Conservation (phyloP, 805 yeast genomes). For the Nakazawaea wyomingensis region DNA sequence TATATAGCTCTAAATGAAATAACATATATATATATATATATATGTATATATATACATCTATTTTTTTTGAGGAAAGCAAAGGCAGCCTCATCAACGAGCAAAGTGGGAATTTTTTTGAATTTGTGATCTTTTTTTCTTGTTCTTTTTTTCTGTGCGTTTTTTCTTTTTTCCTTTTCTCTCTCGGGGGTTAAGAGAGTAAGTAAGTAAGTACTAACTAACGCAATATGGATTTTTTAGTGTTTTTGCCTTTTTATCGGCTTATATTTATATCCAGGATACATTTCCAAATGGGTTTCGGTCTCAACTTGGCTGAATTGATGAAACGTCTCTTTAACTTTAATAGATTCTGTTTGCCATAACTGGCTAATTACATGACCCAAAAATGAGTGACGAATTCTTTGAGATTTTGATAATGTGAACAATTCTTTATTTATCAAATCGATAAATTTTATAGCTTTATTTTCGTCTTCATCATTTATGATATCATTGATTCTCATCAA, state of each 20-base stretch:
- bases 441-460: background rate
- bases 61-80: too few species aligned
- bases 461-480: slow-evolving; percentile 3
- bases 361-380: slow-evolving; percentile 1
- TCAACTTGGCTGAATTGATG: slow-evolving; percentile 2
- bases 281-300: background rate
- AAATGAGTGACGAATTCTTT: background rate
- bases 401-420: background rate
- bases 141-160: too few species aligned
- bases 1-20: too few species aligned
- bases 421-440: background rate
- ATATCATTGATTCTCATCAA: slow-evolving; percentile 6
- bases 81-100: too few species aligned
- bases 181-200: background rate
- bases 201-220: too few species aligned
- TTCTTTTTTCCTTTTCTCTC: too few species aligned
- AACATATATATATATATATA: too few species aligned
- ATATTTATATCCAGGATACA: slow-evolving; percentile 3
- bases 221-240: too few species aligned
- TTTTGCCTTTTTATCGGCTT: slow-evolving; percentile 6
- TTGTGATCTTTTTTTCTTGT: too few species aligned
- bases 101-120: too few species aligned
- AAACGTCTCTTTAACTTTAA: slow-evolving; percentile 1
- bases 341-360: slow-evolving; percentile 7
- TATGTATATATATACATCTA: too few species aligned